Conservation (phyloP, 257 asterid species). For the Solanum ahanhuiri region DNA sequence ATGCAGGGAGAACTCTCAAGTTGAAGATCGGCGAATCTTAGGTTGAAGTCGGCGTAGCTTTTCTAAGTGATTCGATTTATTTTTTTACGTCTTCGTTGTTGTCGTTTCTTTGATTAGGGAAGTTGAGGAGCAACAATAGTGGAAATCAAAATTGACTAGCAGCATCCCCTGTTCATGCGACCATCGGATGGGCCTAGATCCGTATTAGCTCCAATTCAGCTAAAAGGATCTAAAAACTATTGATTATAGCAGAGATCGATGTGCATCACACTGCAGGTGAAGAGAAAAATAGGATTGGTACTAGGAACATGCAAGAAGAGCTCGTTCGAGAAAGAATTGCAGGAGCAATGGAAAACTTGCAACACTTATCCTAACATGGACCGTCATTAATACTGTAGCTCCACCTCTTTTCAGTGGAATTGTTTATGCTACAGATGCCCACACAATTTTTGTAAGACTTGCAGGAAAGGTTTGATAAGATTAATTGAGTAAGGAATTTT, state of each 20-base stretch:
- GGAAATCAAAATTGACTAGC: too few relatives aligned
- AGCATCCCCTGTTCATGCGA: not conserved
- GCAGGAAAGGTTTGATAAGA: not conserved
- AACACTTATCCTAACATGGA: not conserved
- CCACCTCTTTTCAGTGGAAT: too few relatives aligned
- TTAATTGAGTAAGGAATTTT: not conserved
- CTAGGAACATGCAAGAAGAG: not conserved
- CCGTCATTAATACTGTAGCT: too few relatives aligned
- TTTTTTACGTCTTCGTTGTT: not conserved
- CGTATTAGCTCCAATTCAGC: not conserved
- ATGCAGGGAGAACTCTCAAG: too few relatives aligned
- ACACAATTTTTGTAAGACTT: not conserved
- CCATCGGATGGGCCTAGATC: not conserved
- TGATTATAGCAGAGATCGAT: not conserved
- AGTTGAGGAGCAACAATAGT: not conserved
- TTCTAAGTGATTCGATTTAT: too few relatives aligned
- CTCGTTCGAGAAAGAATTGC: not conserved
- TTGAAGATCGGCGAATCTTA: too few relatives aligned
- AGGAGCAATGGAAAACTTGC: not conserved
- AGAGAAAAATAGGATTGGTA: not conserved
- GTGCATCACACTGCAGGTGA: not conserved
- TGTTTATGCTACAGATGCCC: not conserved
- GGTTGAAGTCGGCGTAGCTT: too few relatives aligned
- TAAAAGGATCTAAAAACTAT: too few relatives aligned
- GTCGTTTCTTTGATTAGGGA: not conserved